A percentile compares a stretch with the other conserved stretches of the same genome.
phyloP scores from a whole-genome alignment of 768 basidiomycete genomes.

The Leccinellum luteum region DNA sequence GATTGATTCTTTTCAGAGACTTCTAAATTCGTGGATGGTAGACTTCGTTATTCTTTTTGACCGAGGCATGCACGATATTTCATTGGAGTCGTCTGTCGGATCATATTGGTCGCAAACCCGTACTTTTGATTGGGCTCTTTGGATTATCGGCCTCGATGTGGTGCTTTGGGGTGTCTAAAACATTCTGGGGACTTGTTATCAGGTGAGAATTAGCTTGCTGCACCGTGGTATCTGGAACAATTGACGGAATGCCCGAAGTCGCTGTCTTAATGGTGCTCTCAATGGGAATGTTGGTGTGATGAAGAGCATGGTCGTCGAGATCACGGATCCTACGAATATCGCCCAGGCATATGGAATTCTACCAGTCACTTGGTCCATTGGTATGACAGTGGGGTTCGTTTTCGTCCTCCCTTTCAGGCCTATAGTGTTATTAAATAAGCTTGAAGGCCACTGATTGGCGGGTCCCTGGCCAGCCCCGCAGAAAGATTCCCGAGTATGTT shows the following conservation, averaged over 20 bases:
- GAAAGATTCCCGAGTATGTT: slow-evolving; percentile 65
- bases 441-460: slow-evolving; percentile 67
- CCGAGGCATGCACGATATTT: slow-evolving; percentile 46
- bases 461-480: slow-evolving; percentile 57
- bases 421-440: slow-evolving; percentile 1
- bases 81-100: slow-evolving; percentile 53
- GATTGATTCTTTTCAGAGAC: neutral
- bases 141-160: slow-evolving; percentile 47
- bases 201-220: slow-evolving; percentile 26
- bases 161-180: slow-evolving; percentile 46
- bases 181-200: slow-evolving; percentile 43
- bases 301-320: slow-evolving; percentile 46
- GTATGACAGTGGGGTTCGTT: slow-evolving; percentile 42
- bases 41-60: slow-evolving; percentile 50
- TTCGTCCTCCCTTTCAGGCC: neutral
- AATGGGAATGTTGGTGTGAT: slow-evolving; percentile 57
- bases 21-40: slow-evolving; percentile 12
- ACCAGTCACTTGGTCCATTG: slow-evolving; percentile 48
- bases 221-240: neutral
- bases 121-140: slow-evolving; percentile 43
- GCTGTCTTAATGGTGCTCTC: slow-evolving; percentile 44
- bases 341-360: slow-evolving; percentile 53
- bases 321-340: slow-evolving; percentile 35
- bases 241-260: slow-evolving; percentile 27
- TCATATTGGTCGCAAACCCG: slow-evolving; percentile 47